Evolutionary conservation across 192 early-diverging fungal genomes (phyloP).

Genomic region (Coemansia aciculifera): DNA sequence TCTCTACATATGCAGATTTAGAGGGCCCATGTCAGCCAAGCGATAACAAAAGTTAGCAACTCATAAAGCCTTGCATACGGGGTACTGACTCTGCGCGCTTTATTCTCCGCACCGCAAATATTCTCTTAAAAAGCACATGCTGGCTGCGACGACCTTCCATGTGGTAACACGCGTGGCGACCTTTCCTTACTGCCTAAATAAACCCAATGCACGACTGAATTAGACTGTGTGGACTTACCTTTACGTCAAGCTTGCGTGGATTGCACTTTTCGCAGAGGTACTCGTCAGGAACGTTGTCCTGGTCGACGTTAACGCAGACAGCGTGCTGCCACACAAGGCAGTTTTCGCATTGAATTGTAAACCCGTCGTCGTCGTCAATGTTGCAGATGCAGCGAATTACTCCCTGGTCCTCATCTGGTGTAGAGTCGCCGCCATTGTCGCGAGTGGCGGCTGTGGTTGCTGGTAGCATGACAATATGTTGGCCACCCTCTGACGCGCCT

Average conservation of each 20-base stretch:
- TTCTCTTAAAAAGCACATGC: not conserved
- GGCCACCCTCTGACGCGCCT: not conserved
- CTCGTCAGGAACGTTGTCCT: conserved; percentile 77
- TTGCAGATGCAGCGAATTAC: conserved; percentile 95
- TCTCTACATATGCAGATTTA: conserved; percentile 17
- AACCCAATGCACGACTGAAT: not conserved
- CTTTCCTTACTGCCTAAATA: not conserved
- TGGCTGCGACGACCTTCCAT: not conserved
- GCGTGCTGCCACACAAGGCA: conserved; percentile 97
- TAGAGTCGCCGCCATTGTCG: conserved; percentile 42
- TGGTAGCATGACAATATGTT: conserved; percentile 28
- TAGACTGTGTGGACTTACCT: conserved; percentile 23
- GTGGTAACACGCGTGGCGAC: not conserved
- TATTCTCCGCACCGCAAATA: not conserved
- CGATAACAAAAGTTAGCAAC: not conserved
- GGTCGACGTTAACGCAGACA: conserved; percentile 73
- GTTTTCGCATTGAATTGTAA: conserved; percentile 93
- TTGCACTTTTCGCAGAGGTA: conserved; percentile 87
- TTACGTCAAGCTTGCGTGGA: conserved; percentile 64
- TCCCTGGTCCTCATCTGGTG: conserved; percentile 70
- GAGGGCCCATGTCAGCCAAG: not conserved
- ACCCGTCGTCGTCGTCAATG: conserved; percentile 91
- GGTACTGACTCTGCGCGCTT: not conserved
- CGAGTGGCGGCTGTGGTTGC: conserved; percentile 6
- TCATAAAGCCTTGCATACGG: not conserved